phyloP scores from a whole-genome alignment of 495 filamentous ascomycete genomes.

The Venustampulla echinocandica region DNA sequence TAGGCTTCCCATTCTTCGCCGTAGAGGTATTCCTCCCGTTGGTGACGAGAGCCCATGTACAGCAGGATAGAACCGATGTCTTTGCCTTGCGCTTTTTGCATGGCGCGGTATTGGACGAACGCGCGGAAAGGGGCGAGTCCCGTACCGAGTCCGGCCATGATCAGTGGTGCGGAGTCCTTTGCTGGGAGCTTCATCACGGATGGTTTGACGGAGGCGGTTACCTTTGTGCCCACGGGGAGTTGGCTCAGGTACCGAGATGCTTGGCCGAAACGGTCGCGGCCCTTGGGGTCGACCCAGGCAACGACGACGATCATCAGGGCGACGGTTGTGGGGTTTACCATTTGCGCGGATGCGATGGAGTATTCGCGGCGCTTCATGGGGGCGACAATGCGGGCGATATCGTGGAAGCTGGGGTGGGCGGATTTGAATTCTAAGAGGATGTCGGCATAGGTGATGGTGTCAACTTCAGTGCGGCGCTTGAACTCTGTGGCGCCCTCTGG shows the following conservation, averaged over 20 bases:
- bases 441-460: conserved; percentile 88
- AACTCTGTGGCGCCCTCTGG: conserved; percentile 87
- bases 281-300: conserved; percentile 79
- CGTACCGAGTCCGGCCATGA: conserved; percentile 99
- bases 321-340: conserved; percentile 76
- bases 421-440: conserved; percentile 80
- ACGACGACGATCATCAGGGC: conserved; percentile 98
- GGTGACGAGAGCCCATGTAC: conserved; percentile 94
- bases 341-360: conserved; percentile 93
- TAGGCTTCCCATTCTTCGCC: conserved; percentile 99
- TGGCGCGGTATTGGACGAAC: conserved; percentile 95
- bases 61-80: conserved; percentile 88
- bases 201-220: conserved; percentile 91
- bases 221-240: conserved; percentile 61
- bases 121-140: conserved; percentile 96
- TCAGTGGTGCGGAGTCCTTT: conserved; percentile 77
- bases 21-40: conserved; percentile 97
- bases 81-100: conserved; percentile 91
- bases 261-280: conserved; percentile 85
- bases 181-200: conserved; percentile 91
- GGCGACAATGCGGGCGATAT: conserved; percentile 79
- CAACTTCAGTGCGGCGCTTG: conserved; percentile 88
- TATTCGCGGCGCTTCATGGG: conserved; percentile 96
- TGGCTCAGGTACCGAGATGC: conserved; percentile 79
- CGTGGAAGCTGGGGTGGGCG: conserved; percentile 81